Evolutionary conservation across 371 early-diverging fungal species (phyloP), one percentile per base, ranked within the genome.

Genomic region (Lichtheimia corymbifera): DNA sequence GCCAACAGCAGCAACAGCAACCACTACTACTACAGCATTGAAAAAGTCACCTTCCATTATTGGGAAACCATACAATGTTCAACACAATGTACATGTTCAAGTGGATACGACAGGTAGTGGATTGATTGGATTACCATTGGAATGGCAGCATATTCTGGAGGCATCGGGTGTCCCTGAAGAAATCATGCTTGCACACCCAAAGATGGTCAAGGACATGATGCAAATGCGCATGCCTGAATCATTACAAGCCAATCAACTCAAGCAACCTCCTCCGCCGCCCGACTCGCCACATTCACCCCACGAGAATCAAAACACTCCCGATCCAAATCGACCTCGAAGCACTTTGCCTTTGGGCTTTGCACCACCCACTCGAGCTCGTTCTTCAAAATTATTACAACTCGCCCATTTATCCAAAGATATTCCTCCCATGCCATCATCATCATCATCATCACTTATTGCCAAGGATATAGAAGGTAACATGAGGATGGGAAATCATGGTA

Each of bases 21-120:
- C 47, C 0, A 47, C 47, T 5, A 22, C 47, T 0, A 47, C 47
- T 7, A 47, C 47, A 7, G 17, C 47, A n/a, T 47, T 47, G 47
- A 61, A 25, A 28, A 72, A 53, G 35, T 25, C 66, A 28, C 58
- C 68, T 42, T 67, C 66, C 12, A 52, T 71, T 12, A 86, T 88
- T 54, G 84, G 88, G 35, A 76, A 80, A 66, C 88, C 88, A 14
- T 88, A 81, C 63, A 85, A 86, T 62, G 74, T 86, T 17, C 80
- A 86, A 30, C 88, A 88, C 55, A 79, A 83, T 55, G 71, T 86
- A 6, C 85, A 86, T 64, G 85, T 88, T 45, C 77, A 84, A 58
- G 71, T 85, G 47, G 82, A 83, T 44, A 72, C 82, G 58, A 43
- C 43, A 25, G 60, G 61, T 30, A 64, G 72, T 27, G 83, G 74